Percentiles rank a stretch among this genome's conserved stretches.
These are phyloP conservation scores for Aspergillus sojae DNA, from an alignment of 2,329 filamentous ascomycete genomes.

Conservation along the genomic window DNA sequence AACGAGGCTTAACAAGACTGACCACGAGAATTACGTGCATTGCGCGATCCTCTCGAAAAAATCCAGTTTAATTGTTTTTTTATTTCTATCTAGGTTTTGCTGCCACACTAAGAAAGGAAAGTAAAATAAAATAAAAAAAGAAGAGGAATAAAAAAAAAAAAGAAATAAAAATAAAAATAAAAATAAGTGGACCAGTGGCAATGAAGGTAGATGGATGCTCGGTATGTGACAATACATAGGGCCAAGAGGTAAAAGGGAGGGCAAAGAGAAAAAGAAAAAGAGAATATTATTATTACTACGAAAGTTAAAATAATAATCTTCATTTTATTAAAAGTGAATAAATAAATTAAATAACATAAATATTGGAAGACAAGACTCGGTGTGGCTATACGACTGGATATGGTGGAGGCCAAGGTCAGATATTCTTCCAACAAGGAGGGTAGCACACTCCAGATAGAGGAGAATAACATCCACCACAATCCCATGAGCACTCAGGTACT, in stretches of 20 bases:
- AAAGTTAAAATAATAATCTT: neutral
- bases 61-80: neutral
- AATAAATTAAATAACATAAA: neutral
- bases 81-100: neutral
- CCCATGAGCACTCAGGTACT: slow-evolving; percentile 31
- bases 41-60: slow-evolving; percentile 18
- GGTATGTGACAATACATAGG: slow-evolving; percentile 2
- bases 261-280: neutral
- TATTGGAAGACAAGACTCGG: neutral
- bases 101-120: neutral
- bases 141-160: neutral
- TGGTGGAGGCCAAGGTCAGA: slow-evolving; percentile 18
- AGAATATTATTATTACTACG: neutral
- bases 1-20: slow-evolving; percentile 38
- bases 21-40: slow-evolving; percentile 29
- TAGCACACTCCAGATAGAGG: slow-evolving; percentile 26
- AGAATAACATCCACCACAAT: slow-evolving; percentile 22
- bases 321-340: neutral
- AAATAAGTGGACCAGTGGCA: slow-evolving; percentile 21
- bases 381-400: slow-evolving; percentile 12
- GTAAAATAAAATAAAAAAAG: slow-evolving; percentile 8
- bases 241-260: neutral
- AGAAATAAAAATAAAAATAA: slow-evolving; percentile 7
- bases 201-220: slow-evolving; percentile 14
- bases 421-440: slow-evolving; percentile 23